Conservation (phyloP, 2,329 filamentous ascomycete species). For the Alternaria arborescens region DNA sequence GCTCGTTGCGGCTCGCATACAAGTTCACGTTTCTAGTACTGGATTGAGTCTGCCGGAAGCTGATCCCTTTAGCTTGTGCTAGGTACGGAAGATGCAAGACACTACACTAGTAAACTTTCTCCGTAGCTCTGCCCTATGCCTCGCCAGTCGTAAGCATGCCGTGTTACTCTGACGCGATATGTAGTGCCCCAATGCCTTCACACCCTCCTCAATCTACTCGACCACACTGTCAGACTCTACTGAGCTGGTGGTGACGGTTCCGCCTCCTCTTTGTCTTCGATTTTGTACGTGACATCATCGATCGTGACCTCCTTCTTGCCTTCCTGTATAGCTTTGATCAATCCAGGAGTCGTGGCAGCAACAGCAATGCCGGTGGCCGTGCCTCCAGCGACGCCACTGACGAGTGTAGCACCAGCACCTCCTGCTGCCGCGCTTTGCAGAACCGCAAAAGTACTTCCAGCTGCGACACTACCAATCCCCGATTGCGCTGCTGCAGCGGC, state of each 20-base stretch:
- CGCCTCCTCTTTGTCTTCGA: background rate
- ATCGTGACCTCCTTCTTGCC: background rate
- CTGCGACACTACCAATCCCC: conserved; percentile 22
- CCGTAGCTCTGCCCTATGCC: background rate
- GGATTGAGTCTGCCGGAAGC: background rate
- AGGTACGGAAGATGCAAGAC: background rate
- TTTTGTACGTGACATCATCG: background rate
- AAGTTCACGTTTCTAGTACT: background rate
- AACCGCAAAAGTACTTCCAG: conserved; percentile 25
- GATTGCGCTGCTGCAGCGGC: conserved; percentile 24
- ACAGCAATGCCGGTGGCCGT: conserved; percentile 8
- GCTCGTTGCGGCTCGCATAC: background rate
- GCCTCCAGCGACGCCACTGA: conserved; percentile 22
- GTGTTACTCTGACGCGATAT: background rate
- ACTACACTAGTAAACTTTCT: background rate
- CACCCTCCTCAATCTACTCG: background rate
- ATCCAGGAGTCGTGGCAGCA: conserved; percentile 10
- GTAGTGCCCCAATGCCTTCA: background rate
- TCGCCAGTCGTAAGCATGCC: background rate
- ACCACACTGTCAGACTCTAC: background rate
- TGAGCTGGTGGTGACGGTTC: background rate
- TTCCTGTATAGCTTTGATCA: conserved; percentile 6
- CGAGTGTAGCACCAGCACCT: conserved; percentile 17
- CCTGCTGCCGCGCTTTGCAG: conserved; percentile 33
- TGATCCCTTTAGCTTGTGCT: background rate